These are phyloP conservation scores for Leccinum variicolor DNA, from an alignment of 768 basidiomycete genomes.

Conservation along the genomic window DNA sequence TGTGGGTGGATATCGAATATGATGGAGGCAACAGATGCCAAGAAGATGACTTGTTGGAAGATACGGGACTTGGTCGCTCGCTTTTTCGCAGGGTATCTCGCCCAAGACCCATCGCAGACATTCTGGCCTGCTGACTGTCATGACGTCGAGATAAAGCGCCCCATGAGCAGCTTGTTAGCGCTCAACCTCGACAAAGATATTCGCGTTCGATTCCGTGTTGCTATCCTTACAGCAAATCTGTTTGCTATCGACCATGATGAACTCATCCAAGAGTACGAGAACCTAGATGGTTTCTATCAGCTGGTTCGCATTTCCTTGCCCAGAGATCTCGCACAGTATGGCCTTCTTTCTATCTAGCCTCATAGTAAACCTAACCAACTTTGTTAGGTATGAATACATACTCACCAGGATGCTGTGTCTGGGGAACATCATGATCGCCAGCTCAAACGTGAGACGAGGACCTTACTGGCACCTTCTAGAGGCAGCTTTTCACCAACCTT, in stretches of 20 bases:
- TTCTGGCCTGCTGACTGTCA: slow-evolving; percentile 41
- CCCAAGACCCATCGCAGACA: slow-evolving; percentile 49
- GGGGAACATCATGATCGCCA: slow-evolving; percentile 76
- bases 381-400: slow-evolving; percentile 66
- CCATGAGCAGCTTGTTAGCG: slow-evolving; percentile 47
- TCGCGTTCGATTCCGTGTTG: slow-evolving; percentile 78
- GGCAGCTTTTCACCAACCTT: slow-evolving; percentile 39
- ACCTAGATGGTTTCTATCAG: slow-evolving; percentile 40
- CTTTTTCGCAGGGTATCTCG: slow-evolving; percentile 67
- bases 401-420: slow-evolving; percentile 67
- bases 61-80: slow-evolving; percentile 60
- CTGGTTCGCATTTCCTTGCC: slow-evolving; percentile 45
- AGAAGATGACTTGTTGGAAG: slow-evolving; percentile 55
- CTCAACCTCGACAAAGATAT: slow-evolving; percentile 72
- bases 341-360: slow-evolving; percentile 1
- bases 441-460: slow-evolving; percentile 71
- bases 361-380: slow-evolving; percentile 12
- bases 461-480: slow-evolving; percentile 90
- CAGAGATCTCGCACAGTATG: slow-evolving; percentile 49
- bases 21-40: slow-evolving; percentile 34
- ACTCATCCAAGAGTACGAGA: slow-evolving; percentile 29
- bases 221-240: slow-evolving; percentile 53
- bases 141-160: slow-evolving; percentile 32
- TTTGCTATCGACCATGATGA: slow-evolving; percentile 41
- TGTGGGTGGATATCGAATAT: slow-evolving; percentile 52